Evolutionary conservation across 164 flowering plant species (phyloP).

Genomic region (Annona cherimola): DNA sequence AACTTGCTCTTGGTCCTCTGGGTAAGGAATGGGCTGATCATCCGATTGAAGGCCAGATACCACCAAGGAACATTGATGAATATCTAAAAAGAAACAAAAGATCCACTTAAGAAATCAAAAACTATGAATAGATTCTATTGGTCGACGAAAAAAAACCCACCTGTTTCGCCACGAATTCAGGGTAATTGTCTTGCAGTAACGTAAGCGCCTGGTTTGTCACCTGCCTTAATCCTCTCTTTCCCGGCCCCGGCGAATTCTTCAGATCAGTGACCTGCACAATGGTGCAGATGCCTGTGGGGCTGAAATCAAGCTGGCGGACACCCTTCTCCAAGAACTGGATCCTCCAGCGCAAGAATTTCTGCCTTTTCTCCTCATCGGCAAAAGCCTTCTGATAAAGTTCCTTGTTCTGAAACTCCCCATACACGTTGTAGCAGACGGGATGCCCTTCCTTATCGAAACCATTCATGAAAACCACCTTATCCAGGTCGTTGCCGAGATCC

Average conservation of each 20-base stretch:
- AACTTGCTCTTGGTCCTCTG: constrained; percentile 98
- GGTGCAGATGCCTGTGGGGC: constrained; percentile 55
- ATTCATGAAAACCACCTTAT: constrained; percentile 70
- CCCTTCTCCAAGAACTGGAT: constrained; percentile 87
- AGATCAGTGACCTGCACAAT: constrained; percentile 81
- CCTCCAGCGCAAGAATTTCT: constrained; percentile 62
- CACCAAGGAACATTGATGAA: constrained; percentile 98
- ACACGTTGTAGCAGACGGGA: constrained; percentile 86
- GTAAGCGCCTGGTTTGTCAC: constrained; percentile 65
- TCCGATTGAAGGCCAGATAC: constrained; percentile 68
- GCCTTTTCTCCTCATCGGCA: constrained; percentile 67
- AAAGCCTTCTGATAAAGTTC: constrained; percentile 62
- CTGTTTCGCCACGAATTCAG: constrained; percentile 95
- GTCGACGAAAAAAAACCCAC: constrained; percentile 24
- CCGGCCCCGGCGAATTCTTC: constrained; percentile 68
- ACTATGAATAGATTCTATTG: neutral
- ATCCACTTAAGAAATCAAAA: neutral
- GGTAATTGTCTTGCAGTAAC: constrained; percentile 85
- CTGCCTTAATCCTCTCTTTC: constrained; percentile 50
- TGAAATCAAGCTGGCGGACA: constrained; percentile 68
- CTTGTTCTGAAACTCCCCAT: constrained; percentile 75
- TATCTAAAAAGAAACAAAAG: constrained; percentile 33
- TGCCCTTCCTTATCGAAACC: constrained; percentile 76
- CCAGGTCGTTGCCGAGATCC: constrained; percentile 53
- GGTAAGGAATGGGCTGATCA: constrained; percentile 83